phyloP scores from a whole-genome alignment of 805 yeast species.

The Starmera amethionina region DNA sequence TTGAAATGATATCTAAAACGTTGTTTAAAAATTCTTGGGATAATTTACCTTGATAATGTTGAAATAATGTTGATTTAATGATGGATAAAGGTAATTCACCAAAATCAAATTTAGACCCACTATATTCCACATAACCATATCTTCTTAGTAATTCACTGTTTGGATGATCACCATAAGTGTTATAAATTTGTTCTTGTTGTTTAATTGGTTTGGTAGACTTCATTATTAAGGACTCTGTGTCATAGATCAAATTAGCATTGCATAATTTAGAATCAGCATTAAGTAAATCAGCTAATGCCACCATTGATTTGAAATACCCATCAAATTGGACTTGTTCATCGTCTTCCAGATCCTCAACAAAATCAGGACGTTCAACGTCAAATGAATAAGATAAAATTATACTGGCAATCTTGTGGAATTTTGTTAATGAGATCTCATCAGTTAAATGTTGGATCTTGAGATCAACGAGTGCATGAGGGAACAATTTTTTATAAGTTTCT shows the following conservation, averaged over 20 bases:
- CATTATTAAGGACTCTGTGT: slow-evolving; percentile 51
- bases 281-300: slow-evolving; percentile 84
- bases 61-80: slow-evolving; percentile 28
- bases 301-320: slow-evolving; percentile 67
- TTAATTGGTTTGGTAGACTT: slow-evolving; percentile 49
- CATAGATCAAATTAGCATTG: slow-evolving; percentile 63
- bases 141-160: slow-evolving; percentile 84
- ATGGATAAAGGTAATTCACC: slow-evolving; percentile 55
- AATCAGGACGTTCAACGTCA: slow-evolving; percentile 49
- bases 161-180: slow-evolving; percentile 86
- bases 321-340: slow-evolving; percentile 28
- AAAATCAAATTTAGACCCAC: slow-evolving; percentile 67
- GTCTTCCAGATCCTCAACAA: slow-evolving; percentile 24
- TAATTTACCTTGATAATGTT: slow-evolving; percentile 10
- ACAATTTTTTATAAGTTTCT: slow-evolving; percentile 41
- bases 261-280: slow-evolving; percentile 73
- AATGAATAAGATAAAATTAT: slow-evolving; percentile 85
- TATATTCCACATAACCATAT: slow-evolving; percentile 80
- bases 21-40: slow-evolving; percentile 23
- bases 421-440: slow-evolving; percentile 32
- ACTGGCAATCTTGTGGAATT: slow-evolving; percentile 67
- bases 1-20: slow-evolving; percentile 20
- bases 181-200: slow-evolving; percentile 68
- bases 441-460: slow-evolving; percentile 27
- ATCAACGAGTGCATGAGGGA: slow-evolving; percentile 29